Evolutionary conservation across 78 protist species (phyloP).

Genomic region (Pelomyxa schiedti): DNA sequence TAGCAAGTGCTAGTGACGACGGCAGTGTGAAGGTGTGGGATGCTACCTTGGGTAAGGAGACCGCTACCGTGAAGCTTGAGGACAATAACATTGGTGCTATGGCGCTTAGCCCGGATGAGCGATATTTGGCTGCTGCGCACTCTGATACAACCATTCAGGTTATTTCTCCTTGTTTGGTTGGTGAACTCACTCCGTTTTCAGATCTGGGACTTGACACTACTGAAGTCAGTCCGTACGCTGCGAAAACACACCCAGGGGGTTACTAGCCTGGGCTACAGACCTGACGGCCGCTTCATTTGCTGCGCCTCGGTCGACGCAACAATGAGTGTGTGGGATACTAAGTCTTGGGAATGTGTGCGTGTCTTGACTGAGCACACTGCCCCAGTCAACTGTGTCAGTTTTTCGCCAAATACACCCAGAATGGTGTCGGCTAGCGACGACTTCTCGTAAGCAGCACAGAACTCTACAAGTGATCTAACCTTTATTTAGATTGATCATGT

Average conservation of each 20-base stretch:
- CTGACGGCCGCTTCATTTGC: slow-evolving; percentile 7
- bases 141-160: slow-evolving; percentile 29
- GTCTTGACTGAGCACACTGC: slow-evolving; percentile 17
- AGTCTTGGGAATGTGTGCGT: background rate
- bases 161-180: too few relatives aligned
- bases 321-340: slow-evolving; percentile 21
- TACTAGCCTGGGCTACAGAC: slow-evolving; percentile 1
- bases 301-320: slow-evolving; percentile 32
- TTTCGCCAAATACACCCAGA: background rate
- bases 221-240: background rate
- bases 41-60: background rate
- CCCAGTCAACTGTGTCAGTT: slow-evolving; percentile 8
- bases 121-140: slow-evolving; percentile 24
- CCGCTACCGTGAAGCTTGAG: slow-evolving; percentile 1
- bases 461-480: slow-evolving; percentile 14
- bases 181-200: too few relatives aligned
- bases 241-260: slow-evolving; percentile 26
- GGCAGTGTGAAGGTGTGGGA: slow-evolving; percentile 43
- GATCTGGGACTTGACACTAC: slow-evolving; percentile 5
- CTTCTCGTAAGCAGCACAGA: slow-evolving; percentile 16
- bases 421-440: slow-evolving; percentile 44
- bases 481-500: slow-evolving; percentile 7
- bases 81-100: slow-evolving; percentile 31
- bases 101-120: slow-evolving; percentile 1
- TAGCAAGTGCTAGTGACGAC: slow-evolving; percentile 48